Evolutionary conservation across 371 early-diverging fungal species (phyloP), one percentile per base, ranked within the genome.

Genomic region (Caulochytrium protostelioides): DNA sequence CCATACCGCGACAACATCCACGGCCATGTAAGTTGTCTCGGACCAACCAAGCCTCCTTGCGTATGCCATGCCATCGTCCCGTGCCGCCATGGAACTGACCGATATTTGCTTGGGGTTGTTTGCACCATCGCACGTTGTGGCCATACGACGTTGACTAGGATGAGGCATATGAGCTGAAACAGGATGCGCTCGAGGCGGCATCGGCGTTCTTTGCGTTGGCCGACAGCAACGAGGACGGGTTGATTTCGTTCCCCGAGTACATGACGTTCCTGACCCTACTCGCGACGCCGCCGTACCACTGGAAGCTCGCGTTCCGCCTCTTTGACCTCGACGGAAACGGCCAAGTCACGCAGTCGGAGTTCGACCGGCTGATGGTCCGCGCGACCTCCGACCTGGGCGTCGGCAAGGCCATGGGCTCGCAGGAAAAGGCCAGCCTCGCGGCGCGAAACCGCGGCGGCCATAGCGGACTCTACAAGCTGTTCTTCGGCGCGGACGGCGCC

Each of bases 201-300:
- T n/a, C n/a, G 14, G 32, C 41, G 25, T 46, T 54, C 33, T 46
- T 48, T 32, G 25, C 22, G 2, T 30, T 55, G 18, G 56, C 56
- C 3, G 56, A 55, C 29, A 42, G 39, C 4, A 42, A 55, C 30
- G 44, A 45, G 8, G 56, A 55, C 36, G 56, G 56, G 3, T 38
- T 47, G 13, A 49, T 55, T 17, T 40, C 43, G 24, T 55, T 47
- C 34, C 25, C 37, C 15, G 56, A 55, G 44, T 55, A 55, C 34
- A 22, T 55, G 30, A 28, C 49, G 25, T 55, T 50, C 23, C 8
- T 52, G 22, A 34, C 46, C 13, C 28, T 55, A 7, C 44, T 55
- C 2, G 43, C 35, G 16, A 50, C 43, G 9, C 47, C 47, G 18
- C 43, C 42, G 25, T 34, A 35, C 29, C 39, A 42, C 25, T 38